Conservation (phyloP, 495 filamentous ascomycete genomes). For the Apiosordaria backusii region DNA sequence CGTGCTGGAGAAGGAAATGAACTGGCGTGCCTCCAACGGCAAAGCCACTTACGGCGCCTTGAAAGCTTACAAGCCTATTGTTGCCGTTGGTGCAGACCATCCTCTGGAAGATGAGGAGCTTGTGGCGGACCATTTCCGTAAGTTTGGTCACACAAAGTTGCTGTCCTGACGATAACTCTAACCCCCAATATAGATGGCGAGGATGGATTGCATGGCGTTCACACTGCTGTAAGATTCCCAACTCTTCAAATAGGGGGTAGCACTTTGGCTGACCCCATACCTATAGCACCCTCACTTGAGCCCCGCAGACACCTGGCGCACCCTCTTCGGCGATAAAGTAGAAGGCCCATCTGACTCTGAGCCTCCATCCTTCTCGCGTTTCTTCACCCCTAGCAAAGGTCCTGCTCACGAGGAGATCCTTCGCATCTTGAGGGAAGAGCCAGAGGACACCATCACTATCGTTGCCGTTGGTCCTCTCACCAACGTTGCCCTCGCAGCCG, state of each 20-base stretch:
- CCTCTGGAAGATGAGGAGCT: conserved; percentile 80
- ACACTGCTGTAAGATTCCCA: conserved; percentile 59
- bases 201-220: conserved; percentile 90
- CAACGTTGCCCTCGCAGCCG: conserved; percentile 83
- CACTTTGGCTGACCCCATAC: not conserved
- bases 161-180: conserved; percentile 3
- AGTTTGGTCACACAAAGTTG: not conserved
- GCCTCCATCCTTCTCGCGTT: conserved; percentile 41
- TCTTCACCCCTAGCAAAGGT: conserved; percentile 68
- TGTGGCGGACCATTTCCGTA: conserved; percentile 90
- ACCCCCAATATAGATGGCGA: conserved; percentile 61
- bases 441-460: conserved; percentile 79
- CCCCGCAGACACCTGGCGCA: conserved; percentile 78
- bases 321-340: conserved; percentile 64
- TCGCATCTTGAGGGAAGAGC: conserved; percentile 69
- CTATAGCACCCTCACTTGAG: conserved; percentile 82
- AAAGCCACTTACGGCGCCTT: conserved; percentile 67
- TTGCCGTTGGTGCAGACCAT: conserved; percentile 81
- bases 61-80: conserved; percentile 65
- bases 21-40: conserved; percentile 71
- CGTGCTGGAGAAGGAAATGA: conserved; percentile 81
- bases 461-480: conserved; percentile 88
- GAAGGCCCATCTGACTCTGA: conserved; percentile 36
- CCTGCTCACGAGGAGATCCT: conserved; percentile 84
- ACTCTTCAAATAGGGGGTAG: not conserved